Base-by-base conservation (phyloP, 768 basidiomycete genomes). In the Trametopsis cervina region DNA sequence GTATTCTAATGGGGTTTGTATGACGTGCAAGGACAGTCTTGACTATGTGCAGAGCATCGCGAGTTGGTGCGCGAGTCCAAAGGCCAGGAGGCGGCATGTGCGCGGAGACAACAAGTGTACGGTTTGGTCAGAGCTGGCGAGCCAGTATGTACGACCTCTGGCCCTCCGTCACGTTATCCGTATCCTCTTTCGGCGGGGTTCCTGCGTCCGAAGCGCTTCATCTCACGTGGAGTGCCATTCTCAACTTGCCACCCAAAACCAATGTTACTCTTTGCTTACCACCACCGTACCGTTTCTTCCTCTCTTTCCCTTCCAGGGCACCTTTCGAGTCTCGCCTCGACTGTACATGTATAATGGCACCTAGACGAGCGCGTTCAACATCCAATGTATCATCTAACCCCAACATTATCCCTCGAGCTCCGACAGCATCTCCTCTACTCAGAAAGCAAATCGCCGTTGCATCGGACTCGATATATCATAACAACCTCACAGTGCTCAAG, bases 401-500 rank as follows among this genome's bases (percentile, higher is more conserved):
- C 37, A 44, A 52, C 13, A n/a, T n/a, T n/a, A 46, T 52, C 10
- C 54, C 54, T 36, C 46, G 55, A 33, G 49, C 53, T 35, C 51
- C 53, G 7, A 49, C 52, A 15, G 24, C 50, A 1, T 42, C 57
- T 6, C 54, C 53, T 13, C 54, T 53, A 21, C 49, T 53, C 24
- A 48, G 44, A 39, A 53, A 54, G 18, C 58, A 57, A 42, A 51
- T 50, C n/a, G 57, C 40, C 20, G 33, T 58, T 27, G 36, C 50
- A 7, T 41, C 47, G n/a, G 57, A 54, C 45, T 50, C 59, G 21
- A 54, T 60, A 61, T 89, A 90, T 63, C 66, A 77, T 55, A 77
- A 79, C 64, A 91, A 91, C 69, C 78, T 91, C 68, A 87, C 81
- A 59, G 85, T 88, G 49, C 72, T 92, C 21, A 77, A 83, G 42